Conservation (phyloP, 2,329 filamentous ascomycete genomes). For the Graphilbum sp. region DNA sequence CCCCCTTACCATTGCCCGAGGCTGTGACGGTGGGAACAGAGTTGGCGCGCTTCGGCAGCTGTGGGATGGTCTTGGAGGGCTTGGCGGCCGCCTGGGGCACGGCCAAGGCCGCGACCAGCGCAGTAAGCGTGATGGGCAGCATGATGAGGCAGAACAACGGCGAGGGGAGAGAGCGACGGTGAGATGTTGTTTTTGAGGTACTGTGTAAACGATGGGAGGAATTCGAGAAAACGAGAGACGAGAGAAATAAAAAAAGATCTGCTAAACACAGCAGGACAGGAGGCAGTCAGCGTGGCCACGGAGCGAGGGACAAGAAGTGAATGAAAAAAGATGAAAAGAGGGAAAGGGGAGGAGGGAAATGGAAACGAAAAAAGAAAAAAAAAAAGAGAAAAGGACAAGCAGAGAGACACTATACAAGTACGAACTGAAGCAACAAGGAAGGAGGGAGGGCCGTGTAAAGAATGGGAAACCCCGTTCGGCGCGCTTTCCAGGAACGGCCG, state of each 20-base stretch:
- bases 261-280: too few species aligned
- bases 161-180: not conserved
- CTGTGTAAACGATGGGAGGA: not conserved
- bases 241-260: not conserved
- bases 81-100: constrained; percentile 24
- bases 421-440: too few species aligned
- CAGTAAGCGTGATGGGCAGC: constrained; percentile 30
- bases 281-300: not conserved
- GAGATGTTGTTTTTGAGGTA: not conserved
- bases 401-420: too few species aligned
- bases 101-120: constrained; percentile 30
- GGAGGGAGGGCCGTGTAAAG: not conserved
- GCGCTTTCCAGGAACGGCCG: not conserved
- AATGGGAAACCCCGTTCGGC: not conserved
- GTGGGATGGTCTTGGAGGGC: constrained; percentile 31
- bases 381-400: not conserved
- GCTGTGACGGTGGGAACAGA: constrained; percentile 32
- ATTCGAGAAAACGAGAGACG: not conserved
- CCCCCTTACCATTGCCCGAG: constrained; percentile 38
- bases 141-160: constrained; percentile 18
- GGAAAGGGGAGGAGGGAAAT: not conserved
- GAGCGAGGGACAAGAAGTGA: not conserved
- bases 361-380: not conserved
- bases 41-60: constrained; percentile 31
- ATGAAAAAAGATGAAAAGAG: not conserved